Evolutionary conservation across 2,329 filamentous ascomycete genomes (phyloP).

Genomic region (Plenodomus biglobosus): DNA sequence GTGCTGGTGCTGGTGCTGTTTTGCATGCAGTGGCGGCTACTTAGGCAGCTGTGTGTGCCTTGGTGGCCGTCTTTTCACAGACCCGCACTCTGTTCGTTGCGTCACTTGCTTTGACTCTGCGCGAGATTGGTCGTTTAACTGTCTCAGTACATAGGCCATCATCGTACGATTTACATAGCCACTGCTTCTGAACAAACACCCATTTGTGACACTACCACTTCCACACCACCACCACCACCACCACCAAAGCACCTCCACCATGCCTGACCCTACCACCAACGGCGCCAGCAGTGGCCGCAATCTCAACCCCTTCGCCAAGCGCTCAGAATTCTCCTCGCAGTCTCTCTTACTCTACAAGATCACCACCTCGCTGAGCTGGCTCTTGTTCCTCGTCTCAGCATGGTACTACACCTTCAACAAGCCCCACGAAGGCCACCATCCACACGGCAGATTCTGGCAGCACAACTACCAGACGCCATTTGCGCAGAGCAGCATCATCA

Average conservation of each 20-base stretch:
- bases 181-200: too few species aligned
- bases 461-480: constrained; percentile 76
- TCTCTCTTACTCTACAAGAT: constrained; percentile 74
- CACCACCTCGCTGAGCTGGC: constrained; percentile 72
- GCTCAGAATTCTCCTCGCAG: constrained; percentile 63
- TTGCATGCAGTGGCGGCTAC: too few species aligned
- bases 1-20: too few species aligned
- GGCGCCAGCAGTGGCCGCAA: constrained; percentile 53
- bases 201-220: too few species aligned
- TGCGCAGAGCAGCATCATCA: constrained; percentile 66
- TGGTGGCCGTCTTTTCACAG: too few species aligned
- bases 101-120: too few species aligned
- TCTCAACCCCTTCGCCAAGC: constrained; percentile 73
- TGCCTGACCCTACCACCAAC: constrained; percentile 12
- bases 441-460: constrained; percentile 68
- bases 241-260: constrained; percentile 1
- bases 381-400: constrained; percentile 69
- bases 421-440: constrained; percentile 60
- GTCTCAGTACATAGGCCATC: too few species aligned
- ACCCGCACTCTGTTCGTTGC: too few species aligned
- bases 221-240: background rate
- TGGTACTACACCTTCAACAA: constrained; percentile 72
- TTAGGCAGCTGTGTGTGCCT: too few species aligned
- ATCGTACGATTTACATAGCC: background rate
- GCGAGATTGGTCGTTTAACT: too few species aligned